Evolutionary conservation across 805 yeast species (phyloP).

Genomic region (Starmerella asiatica): DNA sequence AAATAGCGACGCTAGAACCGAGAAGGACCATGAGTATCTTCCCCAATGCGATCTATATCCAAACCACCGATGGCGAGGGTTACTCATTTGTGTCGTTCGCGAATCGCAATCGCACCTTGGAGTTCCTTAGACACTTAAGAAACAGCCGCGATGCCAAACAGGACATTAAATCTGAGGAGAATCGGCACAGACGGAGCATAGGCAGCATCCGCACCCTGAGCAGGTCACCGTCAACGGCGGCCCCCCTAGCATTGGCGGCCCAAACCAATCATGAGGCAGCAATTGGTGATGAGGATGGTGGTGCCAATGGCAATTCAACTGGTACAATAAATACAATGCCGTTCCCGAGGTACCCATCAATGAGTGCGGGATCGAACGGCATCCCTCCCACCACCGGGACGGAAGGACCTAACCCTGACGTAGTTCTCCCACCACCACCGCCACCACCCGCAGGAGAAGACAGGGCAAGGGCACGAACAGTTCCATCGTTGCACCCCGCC

Average conservation of each 20-base stretch:
- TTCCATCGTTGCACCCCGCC: neutral
- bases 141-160: slow-evolving; percentile 1
- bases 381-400: neutral
- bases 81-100: slow-evolving; percentile 80
- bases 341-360: neutral
- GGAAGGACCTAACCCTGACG: no score
- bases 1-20: slow-evolving; percentile 62
- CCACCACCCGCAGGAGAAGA: no score
- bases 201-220: neutral
- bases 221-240: neutral
- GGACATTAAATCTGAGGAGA: neutral
- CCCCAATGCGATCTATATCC: slow-evolving; percentile 73
- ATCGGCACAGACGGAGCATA: neutral
- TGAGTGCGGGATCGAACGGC: neutral
- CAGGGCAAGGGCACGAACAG: no score
- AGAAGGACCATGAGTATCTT: slow-evolving; percentile 77
- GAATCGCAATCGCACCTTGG: slow-evolving; percentile 64
- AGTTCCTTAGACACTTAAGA: slow-evolving; percentile 36
- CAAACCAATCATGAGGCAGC: no score
- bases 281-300: neutral
- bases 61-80: slow-evolving; percentile 32
- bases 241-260: neutral
- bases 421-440: no score
- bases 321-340: no score
- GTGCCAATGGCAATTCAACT: neutral